Conservation (phyloP, 2,329 filamentous ascomycete species). For the Onygenales sp. region DNA sequence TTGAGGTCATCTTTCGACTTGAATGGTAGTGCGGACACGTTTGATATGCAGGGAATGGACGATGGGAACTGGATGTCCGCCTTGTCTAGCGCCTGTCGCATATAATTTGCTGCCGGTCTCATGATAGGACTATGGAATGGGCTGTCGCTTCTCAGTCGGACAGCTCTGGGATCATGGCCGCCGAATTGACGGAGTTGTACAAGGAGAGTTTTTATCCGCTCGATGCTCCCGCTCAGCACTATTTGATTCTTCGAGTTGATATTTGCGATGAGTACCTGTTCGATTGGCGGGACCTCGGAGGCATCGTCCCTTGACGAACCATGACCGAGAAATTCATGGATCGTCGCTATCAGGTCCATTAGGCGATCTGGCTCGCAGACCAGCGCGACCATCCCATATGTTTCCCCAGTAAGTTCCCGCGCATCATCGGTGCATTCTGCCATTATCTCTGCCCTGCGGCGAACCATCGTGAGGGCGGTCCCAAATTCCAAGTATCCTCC, state of each 20-base stretch:
- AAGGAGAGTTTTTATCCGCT: conserved; percentile 69
- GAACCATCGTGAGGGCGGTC: conserved; percentile 69
- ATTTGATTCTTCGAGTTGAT: conserved; percentile 96
- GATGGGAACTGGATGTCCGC: conserved; percentile 65
- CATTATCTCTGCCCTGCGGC: conserved; percentile 73
- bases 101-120: conserved; percentile 68
- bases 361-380: conserved; percentile 79
- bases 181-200: conserved; percentile 81
- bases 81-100: conserved; percentile 58
- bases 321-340: conserved; percentile 69
- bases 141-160: conserved; percentile 75
- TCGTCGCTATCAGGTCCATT: conserved; percentile 56
- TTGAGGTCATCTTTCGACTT: conserved; percentile 63
- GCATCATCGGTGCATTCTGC: conserved; percentile 62
- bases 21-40: conserved; percentile 75
- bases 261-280: conserved; percentile 86
- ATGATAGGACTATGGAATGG: conserved; percentile 91
- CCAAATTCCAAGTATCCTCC: conserved; percentile 69
- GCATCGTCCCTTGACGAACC: conserved; percentile 57
- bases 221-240: conserved; percentile 79
- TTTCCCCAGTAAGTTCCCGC: conserved; percentile 58
- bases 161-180: conserved; percentile 81
- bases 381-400: conserved; percentile 90
- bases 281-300: conserved; percentile 61
- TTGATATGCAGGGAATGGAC: conserved; percentile 68